Evolutionary conservation across 208 protist species (phyloP), one percentile per base, ranked within the genome.

Genomic region (Strigomonas culicis): DNA sequence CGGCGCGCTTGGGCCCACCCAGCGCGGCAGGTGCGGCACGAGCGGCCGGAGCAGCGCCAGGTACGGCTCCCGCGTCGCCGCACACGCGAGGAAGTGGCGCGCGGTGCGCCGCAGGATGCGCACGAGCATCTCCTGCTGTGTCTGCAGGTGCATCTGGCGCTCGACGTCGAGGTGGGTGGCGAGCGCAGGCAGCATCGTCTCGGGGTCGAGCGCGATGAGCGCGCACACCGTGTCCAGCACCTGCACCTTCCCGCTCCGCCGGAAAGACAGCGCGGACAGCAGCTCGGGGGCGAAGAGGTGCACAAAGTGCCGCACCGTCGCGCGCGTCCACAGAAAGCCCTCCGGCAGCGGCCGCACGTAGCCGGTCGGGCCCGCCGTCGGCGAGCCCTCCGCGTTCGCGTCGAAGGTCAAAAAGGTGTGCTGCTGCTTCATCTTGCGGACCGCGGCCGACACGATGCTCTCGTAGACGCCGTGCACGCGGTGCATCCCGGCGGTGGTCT

Each of bases 381-480:
- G 8, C 39, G 11, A n/a, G 11, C 39, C 39, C 8, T 2, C 4
- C 39, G n/a, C 21, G 27, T 28, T 59, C 17, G 25, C 10, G 28
- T 36, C 53, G 28, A 24, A 59, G 15, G 53, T 7, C 53, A 25
- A 32, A 28, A 25, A 32, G 11, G n/a, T 43, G n/a, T 43, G 53
- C 53, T 59, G 53, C 28, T 28, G 28, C 36, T 41, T 32, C 39
- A 50, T 24, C 22, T 28, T 61, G 7, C 57, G 25, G 7, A 61
- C 32, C 15, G 86, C 79, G 44, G 89, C 56, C 28, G 30, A 63
- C 22, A 41, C 28, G 72, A 82, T 88, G 58, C 82, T 77, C 13
- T 43, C 44, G 59, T 76, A 81, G 13, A 88, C 77, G 36, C 57
- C 53, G 39, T 44, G 39, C 39, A 44, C 39, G 15, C 39, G 39